A percentile compares a stretch with the other conserved stretches of the same genome.
These are phyloP conservation scores for Ustilaginoidea virens DNA, from an alignment of 2,329 filamentous ascomycete genomes.

Conservation along the genomic window DNA sequence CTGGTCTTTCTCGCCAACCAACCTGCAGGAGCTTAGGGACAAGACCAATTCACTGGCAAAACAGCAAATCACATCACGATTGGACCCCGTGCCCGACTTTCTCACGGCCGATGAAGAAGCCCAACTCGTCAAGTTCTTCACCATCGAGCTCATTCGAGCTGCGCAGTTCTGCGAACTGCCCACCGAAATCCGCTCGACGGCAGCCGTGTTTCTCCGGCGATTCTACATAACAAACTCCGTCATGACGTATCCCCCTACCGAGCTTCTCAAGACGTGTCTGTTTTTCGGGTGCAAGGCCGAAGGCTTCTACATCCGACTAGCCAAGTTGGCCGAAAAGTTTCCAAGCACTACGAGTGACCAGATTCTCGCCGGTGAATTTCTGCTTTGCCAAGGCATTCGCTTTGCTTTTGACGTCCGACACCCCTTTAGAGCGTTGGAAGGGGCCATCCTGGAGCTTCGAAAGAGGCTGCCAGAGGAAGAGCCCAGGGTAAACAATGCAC, in stretches of 20 bases:
- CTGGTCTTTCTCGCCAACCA: slow-evolving; percentile 76
- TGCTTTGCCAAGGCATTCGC: slow-evolving; percentile 79
- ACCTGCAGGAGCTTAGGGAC: slow-evolving; percentile 54
- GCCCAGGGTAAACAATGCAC: slow-evolving; percentile 41
- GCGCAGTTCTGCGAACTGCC: slow-evolving; percentile 36
- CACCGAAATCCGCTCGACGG: slow-evolving; percentile 45
- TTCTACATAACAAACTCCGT: slow-evolving; percentile 94
- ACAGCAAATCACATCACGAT: slow-evolving; percentile 40
- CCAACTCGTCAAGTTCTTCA: slow-evolving; percentile 66
- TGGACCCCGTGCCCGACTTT: slow-evolving; percentile 53
- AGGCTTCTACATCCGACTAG: slow-evolving; percentile 54
- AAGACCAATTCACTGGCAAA: slow-evolving; percentile 66
- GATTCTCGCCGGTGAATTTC: slow-evolving; percentile 80
- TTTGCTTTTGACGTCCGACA: slow-evolving; percentile 92
- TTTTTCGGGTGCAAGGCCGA: slow-evolving; percentile 93
- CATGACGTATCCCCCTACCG: slow-evolving; percentile 89
- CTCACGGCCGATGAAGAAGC: slow-evolving; percentile 73
- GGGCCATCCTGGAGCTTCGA: slow-evolving; percentile 68
- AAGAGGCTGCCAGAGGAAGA: slow-evolving; percentile 48
- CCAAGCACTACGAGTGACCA: slow-evolving; percentile 60
- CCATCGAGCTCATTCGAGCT: slow-evolving; percentile 40
- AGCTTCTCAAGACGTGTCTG: slow-evolving; percentile 76
- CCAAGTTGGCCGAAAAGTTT: slow-evolving; percentile 53
- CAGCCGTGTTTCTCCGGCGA: slow-evolving; percentile 76
- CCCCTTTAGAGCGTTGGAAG: slow-evolving; percentile 77